Conservation (phyloP, 257 asterid species). For the Solanum rostratum region DNA sequence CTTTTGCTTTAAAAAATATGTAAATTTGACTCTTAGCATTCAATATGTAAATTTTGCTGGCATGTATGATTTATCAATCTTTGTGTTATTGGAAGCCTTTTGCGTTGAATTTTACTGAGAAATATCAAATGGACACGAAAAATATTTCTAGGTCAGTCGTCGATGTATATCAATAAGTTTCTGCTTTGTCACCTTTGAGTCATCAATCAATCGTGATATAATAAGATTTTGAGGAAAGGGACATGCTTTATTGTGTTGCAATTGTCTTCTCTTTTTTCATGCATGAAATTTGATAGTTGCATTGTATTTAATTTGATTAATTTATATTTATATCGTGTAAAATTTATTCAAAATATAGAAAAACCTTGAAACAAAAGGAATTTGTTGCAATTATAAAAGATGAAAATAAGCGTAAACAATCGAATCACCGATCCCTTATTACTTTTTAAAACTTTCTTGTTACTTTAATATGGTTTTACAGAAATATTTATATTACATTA, state of each 20-base stretch:
- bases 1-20: neutral
- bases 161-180: neutral
- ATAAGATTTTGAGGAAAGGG: neutral
- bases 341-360: neutral
- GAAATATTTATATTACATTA: neutral
- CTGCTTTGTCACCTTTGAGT: neutral
- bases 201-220: neutral
- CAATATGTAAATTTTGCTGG: neutral
- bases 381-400: neutral
- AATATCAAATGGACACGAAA: neutral
- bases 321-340: neutral
- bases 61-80: neutral
- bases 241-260: neutral
- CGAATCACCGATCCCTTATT: neutral
- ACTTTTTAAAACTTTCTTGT: neutral
- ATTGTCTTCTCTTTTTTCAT: neutral
- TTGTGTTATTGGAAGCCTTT: neutral
- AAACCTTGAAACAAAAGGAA: neutral
- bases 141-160: neutral
- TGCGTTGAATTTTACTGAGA: neutral
- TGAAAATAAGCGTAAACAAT: neutral
- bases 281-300: too few species aligned
- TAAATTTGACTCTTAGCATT: neutral
- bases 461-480: neutral
- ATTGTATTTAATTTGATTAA: too few species aligned